Percentiles rank a stretch among this genome's conserved stretches.
Conservation (phyloP, 129 eudicot species). For the Tagetes patula region DNA sequence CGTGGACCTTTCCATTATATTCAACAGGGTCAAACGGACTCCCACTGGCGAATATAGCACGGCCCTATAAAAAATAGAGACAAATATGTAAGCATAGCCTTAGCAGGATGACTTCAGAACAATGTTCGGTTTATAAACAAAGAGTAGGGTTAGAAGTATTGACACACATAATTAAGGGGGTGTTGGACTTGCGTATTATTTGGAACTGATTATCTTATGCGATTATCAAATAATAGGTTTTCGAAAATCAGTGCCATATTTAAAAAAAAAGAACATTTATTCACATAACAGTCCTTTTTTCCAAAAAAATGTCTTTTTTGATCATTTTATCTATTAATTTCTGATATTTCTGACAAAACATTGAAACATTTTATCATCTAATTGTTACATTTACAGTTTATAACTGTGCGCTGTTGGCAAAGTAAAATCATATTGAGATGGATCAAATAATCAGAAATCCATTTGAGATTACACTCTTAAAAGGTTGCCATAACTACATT, state of each 20-base stretch:
- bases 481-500: not conserved
- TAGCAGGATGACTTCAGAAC: not conserved
- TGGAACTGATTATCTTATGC: not conserved
- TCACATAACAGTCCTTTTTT: not conserved
- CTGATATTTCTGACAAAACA: not conserved
- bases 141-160: not conserved
- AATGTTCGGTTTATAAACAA: not conserved
- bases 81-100: constrained; percentile 3
- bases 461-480: not conserved
- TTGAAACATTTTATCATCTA: not conserved
- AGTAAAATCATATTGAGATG: not conserved
- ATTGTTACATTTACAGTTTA: not conserved
- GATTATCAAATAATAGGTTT: not conserved
- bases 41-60: constrained; percentile 91
- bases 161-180: not conserved
- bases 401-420: not conserved
- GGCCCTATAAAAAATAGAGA: constrained; percentile 52
- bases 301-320: not conserved
- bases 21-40: constrained; percentile 96
- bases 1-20: constrained; percentile 62
- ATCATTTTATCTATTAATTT: not conserved
- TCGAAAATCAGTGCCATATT: not conserved
- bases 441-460: not conserved
- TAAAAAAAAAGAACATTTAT: too few relatives aligned
- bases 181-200: not conserved